Base-by-base conservation (phyloP, 371 early-diverging fungal species). In the Fennellomyces sp. region DNA sequence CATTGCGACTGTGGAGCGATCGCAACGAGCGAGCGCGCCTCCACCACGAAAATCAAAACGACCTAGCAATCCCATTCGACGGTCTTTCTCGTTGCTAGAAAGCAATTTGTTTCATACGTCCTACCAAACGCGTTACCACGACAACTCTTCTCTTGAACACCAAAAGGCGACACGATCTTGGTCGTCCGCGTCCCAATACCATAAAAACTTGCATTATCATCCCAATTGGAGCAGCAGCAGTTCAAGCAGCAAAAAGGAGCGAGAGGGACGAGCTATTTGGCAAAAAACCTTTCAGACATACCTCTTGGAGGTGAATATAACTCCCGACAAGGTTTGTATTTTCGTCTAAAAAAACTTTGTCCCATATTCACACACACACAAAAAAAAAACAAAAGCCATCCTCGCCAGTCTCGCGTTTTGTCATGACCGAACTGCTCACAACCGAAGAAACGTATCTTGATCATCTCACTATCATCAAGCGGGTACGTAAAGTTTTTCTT, bases 381-480 rank as follows among this genome's bases (percentile, higher is more conserved):
- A 23, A 50, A 28, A 28, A 19, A 3, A 50, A 29, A 12, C 27
- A 3, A 50, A 17, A 23, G 21, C 69, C 65, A 35, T 69, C 75
- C 12, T 47, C 61, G 2, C 73, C 75, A 65, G 66, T 79, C 51
- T 54, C 71, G 26, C 71, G 66, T 21, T 81, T 70, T 56, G 72
- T 79, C 28, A 63, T 70, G 19, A 64, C 66, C 11, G 82, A 81
- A 68, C 47, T 81, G 21, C 56, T 77, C 21, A 64, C 80, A 11
- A 81, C 79, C 15, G 82, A 81, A 65, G 62, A 66, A 26, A 79
- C 80, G 15, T 81, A 79, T 54, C 61, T 81, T 13, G 65, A 64
- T 29, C 82, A 79, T 50, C 52, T 81, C 33, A 62, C 60, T 26
- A 77, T 72, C 33, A 61, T 77, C 21, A 76, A 79, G 67, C 69